Base-by-base conservation (phyloP, 2,329 filamentous ascomycete species). In the Hymenoscyphus scutula region DNA sequence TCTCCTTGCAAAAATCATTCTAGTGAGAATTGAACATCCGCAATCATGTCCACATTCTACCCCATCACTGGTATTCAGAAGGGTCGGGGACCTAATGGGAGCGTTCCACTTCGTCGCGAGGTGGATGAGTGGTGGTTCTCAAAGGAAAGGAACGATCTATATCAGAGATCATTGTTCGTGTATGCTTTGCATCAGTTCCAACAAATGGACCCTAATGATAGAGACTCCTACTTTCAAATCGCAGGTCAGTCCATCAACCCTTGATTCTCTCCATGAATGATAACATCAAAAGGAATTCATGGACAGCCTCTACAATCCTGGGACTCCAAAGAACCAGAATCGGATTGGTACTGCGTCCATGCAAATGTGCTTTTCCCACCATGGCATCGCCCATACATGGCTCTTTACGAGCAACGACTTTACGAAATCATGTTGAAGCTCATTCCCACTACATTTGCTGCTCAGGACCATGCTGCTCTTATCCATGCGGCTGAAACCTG, bases 341-440 rank as follows among this genome's bases (percentile, higher is more conserved):
- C 38, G 13, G 23, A 23, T 10, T 91, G 91, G 57, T 95, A 92
- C 74, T 95, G 91, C 74, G 83, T 84, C n/a, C 91, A 96, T 75
- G 83, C 81, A 23, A 89, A 88, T 1, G 84, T 87, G 41, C 77
- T 66, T 3, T 66, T 68, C 45, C 62, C 66, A 32, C 61, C 64
- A 27, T 85, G 82, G 83, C 83, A 86, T 71, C 79, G 83, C 11
- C 79, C 82, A 3, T 85, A 81, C 63, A 67, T 84, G 51, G 73
- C 78, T 5, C 75, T 85, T 13, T 85, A 77, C 60, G 83, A 86
- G 76, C 81, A 83, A 73, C n/a, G 73, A 53, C 25, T 63, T 17
- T 62, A 65, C 45, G 64, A 65, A 41, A 63, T 64, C 30, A 65
- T 65, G 64, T 34, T 62, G 56, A 62, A 65, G 29, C 32, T 65